Evolutionary conservation across 2,329 filamentous ascomycete species (phyloP).

Genomic region (Colletotrichum melonis): DNA sequence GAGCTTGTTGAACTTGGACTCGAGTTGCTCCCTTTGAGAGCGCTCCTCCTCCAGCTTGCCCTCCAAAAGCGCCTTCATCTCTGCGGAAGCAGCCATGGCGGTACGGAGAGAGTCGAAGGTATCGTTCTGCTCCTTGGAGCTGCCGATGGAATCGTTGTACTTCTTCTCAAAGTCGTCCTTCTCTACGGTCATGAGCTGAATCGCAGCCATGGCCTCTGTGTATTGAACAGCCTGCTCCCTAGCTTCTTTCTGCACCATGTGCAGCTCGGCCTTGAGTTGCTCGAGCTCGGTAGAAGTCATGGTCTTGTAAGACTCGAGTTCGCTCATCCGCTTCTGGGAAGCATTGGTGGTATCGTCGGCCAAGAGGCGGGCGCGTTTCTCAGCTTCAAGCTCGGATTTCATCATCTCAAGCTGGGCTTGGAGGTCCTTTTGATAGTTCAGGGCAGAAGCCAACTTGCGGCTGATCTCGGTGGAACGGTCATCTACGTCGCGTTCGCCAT

Average conservation of each 20-base stretch:
- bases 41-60: conserved; percentile 87
- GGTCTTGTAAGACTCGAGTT: conserved; percentile 87
- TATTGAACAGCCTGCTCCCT: conserved; percentile 84
- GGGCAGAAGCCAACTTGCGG: conserved; percentile 82
- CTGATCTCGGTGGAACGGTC: conserved; percentile 81
- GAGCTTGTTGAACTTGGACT: conserved; percentile 80
- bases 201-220: conserved; percentile 79
- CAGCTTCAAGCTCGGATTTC: conserved; percentile 79
- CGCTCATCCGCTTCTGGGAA: conserved; percentile 83
- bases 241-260: conserved; percentile 80
- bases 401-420: conserved; percentile 79
- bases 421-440: conserved; percentile 85
- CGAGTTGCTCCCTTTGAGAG: conserved; percentile 77
- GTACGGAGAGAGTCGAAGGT: conserved; percentile 81
- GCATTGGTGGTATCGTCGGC: conserved; percentile 90
- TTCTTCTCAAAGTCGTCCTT: conserved; percentile 80
- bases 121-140: conserved; percentile 74
- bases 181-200: conserved; percentile 85
- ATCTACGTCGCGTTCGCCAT: conserved; percentile 69
- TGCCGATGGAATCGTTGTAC: conserved; percentile 74
- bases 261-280: conserved; percentile 84
- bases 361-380: conserved; percentile 82
- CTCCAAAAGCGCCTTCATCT: conserved; percentile 82
- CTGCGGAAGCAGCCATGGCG: conserved; percentile 82
- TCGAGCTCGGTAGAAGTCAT: conserved; percentile 88